phyloP scores from a whole-genome alignment of 2,329 filamentous ascomycete species.

The Aspergillus chevalieri region DNA sequence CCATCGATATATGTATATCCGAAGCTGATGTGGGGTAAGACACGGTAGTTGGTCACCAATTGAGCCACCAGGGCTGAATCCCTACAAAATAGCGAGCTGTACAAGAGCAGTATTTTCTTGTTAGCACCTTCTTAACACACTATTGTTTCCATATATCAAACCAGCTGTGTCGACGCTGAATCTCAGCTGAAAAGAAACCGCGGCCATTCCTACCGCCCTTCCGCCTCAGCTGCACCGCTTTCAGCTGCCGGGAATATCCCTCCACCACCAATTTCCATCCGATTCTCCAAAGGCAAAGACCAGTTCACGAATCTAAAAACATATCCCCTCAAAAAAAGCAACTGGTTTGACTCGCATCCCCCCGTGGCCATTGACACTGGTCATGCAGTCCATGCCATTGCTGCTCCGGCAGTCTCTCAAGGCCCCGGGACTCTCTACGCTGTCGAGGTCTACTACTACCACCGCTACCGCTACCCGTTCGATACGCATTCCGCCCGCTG shows the following conservation, averaged over 20 bases:
- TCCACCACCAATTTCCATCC: slow-evolving; percentile 8
- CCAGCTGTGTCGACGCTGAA: no score
- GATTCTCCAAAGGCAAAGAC: slow-evolving; percentile 14
- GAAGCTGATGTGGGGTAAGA: no score
- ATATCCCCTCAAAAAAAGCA: slow-evolving; percentile 5
- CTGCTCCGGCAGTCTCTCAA: slow-evolving; percentile 34
- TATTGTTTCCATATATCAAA: no score
- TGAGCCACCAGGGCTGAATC: no score
- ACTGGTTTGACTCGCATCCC: slow-evolving; percentile 11
- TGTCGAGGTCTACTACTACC: slow-evolving; percentile 15
- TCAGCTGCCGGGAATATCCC: slow-evolving; percentile 1
- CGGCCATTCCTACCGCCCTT: neutral
- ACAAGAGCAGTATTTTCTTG: no score
- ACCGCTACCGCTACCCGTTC: slow-evolving; percentile 15
- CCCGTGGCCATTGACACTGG: slow-evolving; percentile 18
- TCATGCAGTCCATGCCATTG: slow-evolving; percentile 38
- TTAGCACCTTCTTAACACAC: no score
- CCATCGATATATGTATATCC: no score
- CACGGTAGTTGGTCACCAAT: no score
- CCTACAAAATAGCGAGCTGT: no score
- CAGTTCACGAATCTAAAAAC: neutral
- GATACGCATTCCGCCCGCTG: neutral
- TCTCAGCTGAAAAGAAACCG: neutral
- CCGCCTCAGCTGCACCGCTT: neutral
- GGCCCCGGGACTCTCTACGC: slow-evolving; percentile 14